Base-by-base conservation (phyloP, 371 early-diverging fungal species). In the Rhizopus microsporus region DNA sequence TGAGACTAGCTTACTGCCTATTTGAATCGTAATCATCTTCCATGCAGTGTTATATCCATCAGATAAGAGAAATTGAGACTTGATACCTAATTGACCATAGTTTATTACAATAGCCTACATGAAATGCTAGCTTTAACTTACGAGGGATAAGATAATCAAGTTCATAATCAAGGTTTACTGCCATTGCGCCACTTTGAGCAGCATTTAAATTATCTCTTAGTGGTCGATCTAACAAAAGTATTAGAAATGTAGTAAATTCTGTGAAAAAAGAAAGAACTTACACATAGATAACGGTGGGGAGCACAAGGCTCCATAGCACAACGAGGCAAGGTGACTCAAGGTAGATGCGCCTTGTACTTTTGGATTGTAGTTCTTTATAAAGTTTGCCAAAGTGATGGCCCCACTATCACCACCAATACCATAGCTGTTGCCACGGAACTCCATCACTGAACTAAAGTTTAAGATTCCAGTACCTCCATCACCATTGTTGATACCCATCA, bases 351-450 rank as follows among this genome's bases (percentile, higher is more conserved):
- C 75, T 44, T 52, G 15, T 3, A 74, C 59, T 0, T 53, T 40
- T 8, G 69, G 62, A 7, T 66, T 62, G 35, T 71, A 74, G 12
- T 56, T 23, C 31, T 67, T 65, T 3, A 63, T 56, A 44, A 68
- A 63, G 23, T 63, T 71, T 9, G 75, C 62, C 1, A 74, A 10
- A 12, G 69, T 65, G 9, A 63, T 34, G 12, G 72, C 71, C 45
- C 49, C 58, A 15, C 49, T 35, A 44, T 74, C 62, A 9, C 69
- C 71, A 17, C 75, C 75, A 17, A 71, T 66, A 7, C 56, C 66
- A 46, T 65, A 74, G 39, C 69, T 71, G 6, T 69, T 57, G 3
- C 75, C 75, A 40, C 75, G 71, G 45, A 66, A 65, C 34, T 69
- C 69, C 1, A 56, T 47, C 2, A 69, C 29, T 2, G 50, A 29